Evolutionary conservation across 2,329 filamentous ascomycete species (phyloP), one percentile per base, ranked within the genome.

Genomic region (Penicillium sp.): DNA sequence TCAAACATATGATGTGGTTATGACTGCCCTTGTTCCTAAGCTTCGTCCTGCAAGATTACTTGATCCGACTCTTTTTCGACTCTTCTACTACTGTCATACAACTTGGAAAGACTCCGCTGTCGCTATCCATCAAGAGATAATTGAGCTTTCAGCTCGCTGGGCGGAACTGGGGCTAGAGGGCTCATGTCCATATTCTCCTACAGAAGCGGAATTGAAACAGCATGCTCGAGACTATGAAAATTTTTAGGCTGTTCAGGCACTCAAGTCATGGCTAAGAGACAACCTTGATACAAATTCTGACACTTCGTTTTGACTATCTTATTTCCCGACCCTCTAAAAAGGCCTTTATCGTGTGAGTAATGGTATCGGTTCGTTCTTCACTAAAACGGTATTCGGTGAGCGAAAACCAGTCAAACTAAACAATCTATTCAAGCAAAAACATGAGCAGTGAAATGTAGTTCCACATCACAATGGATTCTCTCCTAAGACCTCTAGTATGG

Each of bases 31-130:
- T 33, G 45, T 40, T 26, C 66, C 65, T 3, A 70, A 70, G 51
- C 26, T 72, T 16, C 57, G 57, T 4, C 59, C 59, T 3, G 67
- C 61, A 46, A 67, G 63, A 53, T 46, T 62, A 22, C 63, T 71
- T 28, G 64, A 69, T 49, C 63, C 61, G 2, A 58, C 59, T 41
- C 50, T 73, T 8, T 69, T 71, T 50, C 63, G 68, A 46, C 62
- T 69, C 38, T 72, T 73, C 54, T 64, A 67, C 11, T 71, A 69
- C 59, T 63, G 58, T 26, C 64, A 69, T 28, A 66, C 61, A 28
- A 63, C 67, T 30, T 73, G 69, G 66, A 61, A 61, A 53, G 65
- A 69, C 25, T 45, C 25, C 26, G 61, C 61, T 8, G 43, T 60
- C 2, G 65, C 70, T 28, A 7, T 73, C 17, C 65, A 62, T 35